Evolutionary conservation across 2,329 filamentous ascomycete genomes (phyloP), one percentile per base, ranked within the genome.

Genomic region (Ambrosiella cleistominuta): DNA sequence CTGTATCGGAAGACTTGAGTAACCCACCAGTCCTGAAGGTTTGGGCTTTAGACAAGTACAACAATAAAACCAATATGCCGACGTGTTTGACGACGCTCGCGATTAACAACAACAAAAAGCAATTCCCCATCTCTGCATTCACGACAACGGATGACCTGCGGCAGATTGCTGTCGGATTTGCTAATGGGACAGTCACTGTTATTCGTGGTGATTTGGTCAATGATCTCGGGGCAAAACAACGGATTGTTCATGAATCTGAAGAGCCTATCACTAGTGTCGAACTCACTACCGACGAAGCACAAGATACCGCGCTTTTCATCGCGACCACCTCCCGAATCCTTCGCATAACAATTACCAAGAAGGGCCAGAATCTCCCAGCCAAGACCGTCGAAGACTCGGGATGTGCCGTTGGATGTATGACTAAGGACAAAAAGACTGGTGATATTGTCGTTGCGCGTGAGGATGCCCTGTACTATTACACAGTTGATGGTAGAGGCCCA

Each of bases 381-480:
- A 85, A 90, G 63, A 87, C 88, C 0, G 76, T 97, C 15, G 93
- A 97, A 67, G 90, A 97, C 66, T 77, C 80, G 15, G 93, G 93
- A 1, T 97, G 91, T 66, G 90, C 81, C 9, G 81, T 95, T n/a
- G 90, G 89, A 0, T 98, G 94, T 69, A 95, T 98, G 88, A 86
- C 88, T 0, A 76, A 91, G 11, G 88, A 96, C 68, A 81, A 79
- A 61, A 77, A 79, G 62, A 86, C 82, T 0, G 88, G 86, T 4
- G 88, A 96, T 63, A 83, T 98, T 17, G 80, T 98, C 2, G 85
- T 98, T n/a, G 93, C 85, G 0, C 77, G 93, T 61, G 88, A 96
- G 64, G 94, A 98, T 76, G 93, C 91, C 7, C 85, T 98, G 57
- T 97, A 97, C 70, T 90, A 88, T 60, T 98, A 97, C 70, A 86